Evolutionary conservation across 306 rosid genomes (phyloP), one percentile per base, ranked within the genome.

Genomic region (Citrullus colocynthis): DNA sequence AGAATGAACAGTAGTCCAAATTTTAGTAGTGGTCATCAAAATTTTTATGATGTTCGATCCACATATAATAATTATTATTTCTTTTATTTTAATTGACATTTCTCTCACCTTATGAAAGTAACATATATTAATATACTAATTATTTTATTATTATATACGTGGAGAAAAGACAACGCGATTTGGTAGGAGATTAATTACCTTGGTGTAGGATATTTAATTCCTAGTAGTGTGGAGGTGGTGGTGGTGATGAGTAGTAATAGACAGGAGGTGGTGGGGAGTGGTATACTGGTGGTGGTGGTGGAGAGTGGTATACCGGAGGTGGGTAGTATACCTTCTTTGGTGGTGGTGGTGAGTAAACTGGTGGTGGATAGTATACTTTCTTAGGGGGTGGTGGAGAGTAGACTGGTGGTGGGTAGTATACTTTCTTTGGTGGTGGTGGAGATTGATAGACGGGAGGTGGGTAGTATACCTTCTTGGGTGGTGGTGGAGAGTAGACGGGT

Each of bases 151-250:
- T 30, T 74, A 37, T 21, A 1, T 48, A 37, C 8, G 67, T 37
- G 64, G 21, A 57, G 24, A 73, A 73, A 55, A 73, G 77, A 24
- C 60, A 15, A 48, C 54, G 54, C 21, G 4, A 24, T 71, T 39
- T 60, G 37, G 36, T 44, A 7, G 10, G 2, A n/a, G 7, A 76
- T n/a, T 39, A 37, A 57, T 32, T 75, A 75, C 79, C 79, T 75
- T 77, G 39, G 45, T 4, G 4, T 45, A 9, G 18, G 18, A 49
- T 7, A 20, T 28, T 62, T 62, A 52, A 28, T 52, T 49, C 49
- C 41, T 55, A 78, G 52, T 78, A 32, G 37, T 65, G 51, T 14
- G 81, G 81, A 34, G 81, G 81, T 6, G 81, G 81, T 18, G 79
- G 56, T 14, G 78, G 78, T 6, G 78, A 57, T 54, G 78, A 17